Conservation (phyloP, 2,329 filamentous ascomycete genomes). For the Chrysoporthe puriensis region DNA sequence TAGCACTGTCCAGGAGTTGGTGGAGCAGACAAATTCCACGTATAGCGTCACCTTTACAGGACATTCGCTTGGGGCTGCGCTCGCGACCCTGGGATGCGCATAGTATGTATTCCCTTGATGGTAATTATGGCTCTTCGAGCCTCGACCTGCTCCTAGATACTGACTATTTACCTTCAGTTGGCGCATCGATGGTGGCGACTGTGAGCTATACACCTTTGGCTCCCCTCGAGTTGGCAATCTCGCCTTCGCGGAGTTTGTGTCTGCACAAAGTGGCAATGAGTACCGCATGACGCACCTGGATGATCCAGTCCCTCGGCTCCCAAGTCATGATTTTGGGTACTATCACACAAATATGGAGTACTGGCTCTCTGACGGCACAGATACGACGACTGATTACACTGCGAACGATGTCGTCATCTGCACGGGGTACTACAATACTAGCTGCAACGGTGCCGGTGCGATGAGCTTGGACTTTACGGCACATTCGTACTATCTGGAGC, state of each 20-base stretch:
- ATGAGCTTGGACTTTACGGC: constrained; percentile 47
- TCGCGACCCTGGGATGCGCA: constrained; percentile 36
- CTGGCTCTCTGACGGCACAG: constrained; percentile 20
- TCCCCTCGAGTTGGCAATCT: constrained; percentile 37
- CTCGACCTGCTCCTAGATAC: background rate
- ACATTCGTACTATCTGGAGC: constrained; percentile 54
- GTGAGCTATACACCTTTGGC: constrained; percentile 37
- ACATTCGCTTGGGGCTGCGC: constrained; percentile 37
- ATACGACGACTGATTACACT: constrained; percentile 14
- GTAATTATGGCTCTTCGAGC: too few species aligned
- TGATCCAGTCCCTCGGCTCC: constrained; percentile 30
- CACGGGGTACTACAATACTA: constrained; percentile 48
- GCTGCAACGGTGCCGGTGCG: constrained; percentile 54
- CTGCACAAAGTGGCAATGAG: constrained; percentile 24
- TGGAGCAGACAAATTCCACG: constrained; percentile 28
- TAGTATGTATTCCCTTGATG: constrained; percentile 25
- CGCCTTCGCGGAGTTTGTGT: constrained; percentile 36
- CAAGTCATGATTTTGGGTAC: constrained; percentile 20
- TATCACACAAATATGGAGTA: constrained; percentile 24
- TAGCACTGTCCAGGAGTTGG: constrained; percentile 28
- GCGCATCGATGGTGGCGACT: constrained; percentile 21
- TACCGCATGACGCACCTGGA: constrained; percentile 28
- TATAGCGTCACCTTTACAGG: constrained; percentile 36
- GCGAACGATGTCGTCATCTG: constrained; percentile 53
- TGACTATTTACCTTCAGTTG: background rate